phyloP scores from a whole-genome alignment of 352 stramenopile species.

The Globisporangium heterothallicum region DNA sequence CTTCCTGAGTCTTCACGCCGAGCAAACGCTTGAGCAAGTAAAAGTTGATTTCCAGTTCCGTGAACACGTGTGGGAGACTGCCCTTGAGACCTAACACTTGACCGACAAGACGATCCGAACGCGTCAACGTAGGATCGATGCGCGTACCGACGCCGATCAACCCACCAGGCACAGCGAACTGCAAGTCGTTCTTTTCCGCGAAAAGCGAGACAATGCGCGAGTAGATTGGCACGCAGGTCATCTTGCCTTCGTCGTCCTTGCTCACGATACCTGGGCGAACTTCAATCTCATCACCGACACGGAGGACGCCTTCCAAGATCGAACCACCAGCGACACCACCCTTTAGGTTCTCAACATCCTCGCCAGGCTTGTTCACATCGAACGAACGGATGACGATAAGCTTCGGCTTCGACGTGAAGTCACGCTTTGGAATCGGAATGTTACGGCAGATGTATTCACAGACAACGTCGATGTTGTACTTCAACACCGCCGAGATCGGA shows the following conservation, averaged over 20 bases:
- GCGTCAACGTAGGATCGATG: constrained; percentile 98
- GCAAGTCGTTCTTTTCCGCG: constrained; percentile 99
- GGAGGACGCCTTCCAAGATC: constrained; percentile 96
- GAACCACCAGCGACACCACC: constrained; percentile 90
- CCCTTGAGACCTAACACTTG: constrained; percentile 97
- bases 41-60: constrained; percentile 99
- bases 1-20: constrained; percentile 98
- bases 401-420: constrained; percentile 97
- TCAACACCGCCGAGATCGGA: constrained; percentile 98
- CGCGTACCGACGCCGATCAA: constrained; percentile 99
- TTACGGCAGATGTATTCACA: constrained; percentile 99
- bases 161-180: constrained; percentile 98
- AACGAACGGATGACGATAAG: constrained; percentile 99
- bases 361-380: constrained; percentile 99
- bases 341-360: constrained; percentile 97
- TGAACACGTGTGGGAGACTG: constrained; percentile 98
- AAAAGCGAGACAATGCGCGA: constrained; percentile 96
- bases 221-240: constrained; percentile 93
- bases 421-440: constrained; percentile 96
- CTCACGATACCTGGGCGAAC: constrained; percentile 98
- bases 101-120: constrained; percentile 98
- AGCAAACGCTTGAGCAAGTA: constrained; percentile 99
- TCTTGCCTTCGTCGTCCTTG: constrained; percentile 96
- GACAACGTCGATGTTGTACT: constrained; percentile 99
- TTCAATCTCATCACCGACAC: constrained; percentile 98